phyloP scores from a whole-genome alignment of 768 basidiomycete genomes.

The Melanogaster broomeanus region DNA sequence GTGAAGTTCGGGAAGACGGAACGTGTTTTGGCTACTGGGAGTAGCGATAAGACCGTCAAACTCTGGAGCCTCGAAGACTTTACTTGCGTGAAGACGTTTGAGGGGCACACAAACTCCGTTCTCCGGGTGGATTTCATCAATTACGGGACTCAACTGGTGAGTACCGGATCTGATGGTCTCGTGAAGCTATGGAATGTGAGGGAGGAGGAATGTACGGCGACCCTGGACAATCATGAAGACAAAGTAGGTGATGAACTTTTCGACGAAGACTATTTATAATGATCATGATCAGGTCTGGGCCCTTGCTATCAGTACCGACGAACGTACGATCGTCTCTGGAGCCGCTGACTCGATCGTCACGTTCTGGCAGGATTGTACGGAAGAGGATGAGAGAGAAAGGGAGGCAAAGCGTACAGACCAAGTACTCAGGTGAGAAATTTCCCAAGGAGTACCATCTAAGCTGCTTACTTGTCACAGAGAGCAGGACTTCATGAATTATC shows the following conservation, averaged over 20 bases:
- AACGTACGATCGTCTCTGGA: constrained; percentile 84
- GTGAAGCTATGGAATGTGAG: constrained; percentile 95
- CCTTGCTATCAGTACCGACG: constrained; percentile 78
- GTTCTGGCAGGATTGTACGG: constrained; percentile 95
- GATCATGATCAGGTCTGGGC: constrained; percentile 90
- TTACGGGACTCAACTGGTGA: constrained; percentile 81
- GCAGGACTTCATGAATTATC: constrained; percentile 92
- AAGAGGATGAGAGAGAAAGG: constrained; percentile 75
- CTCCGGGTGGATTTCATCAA: constrained; percentile 90
- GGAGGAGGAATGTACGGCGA: constrained; percentile 84
- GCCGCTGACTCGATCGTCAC: constrained; percentile 96
- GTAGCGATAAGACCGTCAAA: constrained; percentile 93
- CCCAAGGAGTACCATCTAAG: not conserved
- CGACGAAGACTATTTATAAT: not conserved
- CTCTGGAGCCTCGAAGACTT: constrained; percentile 95
- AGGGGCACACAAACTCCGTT: constrained; percentile 98
- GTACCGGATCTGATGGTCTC: constrained; percentile 89
- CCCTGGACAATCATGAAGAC: constrained; percentile 96
- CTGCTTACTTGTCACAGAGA: constrained; percentile 59
- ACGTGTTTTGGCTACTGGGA: constrained; percentile 86
- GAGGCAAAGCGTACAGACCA: constrained; percentile 69
- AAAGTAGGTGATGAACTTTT: constrained; percentile 57
- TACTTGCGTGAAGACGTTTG: constrained; percentile 93
- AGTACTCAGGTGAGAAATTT: constrained; percentile 71
- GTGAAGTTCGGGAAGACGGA: constrained; percentile 87